A percentile compares a stretch with the other conserved stretches of the same genome.
phyloP scores from a whole-genome alignment of 176 grass and related monocot species.

The Thinopyrum elongatum region DNA sequence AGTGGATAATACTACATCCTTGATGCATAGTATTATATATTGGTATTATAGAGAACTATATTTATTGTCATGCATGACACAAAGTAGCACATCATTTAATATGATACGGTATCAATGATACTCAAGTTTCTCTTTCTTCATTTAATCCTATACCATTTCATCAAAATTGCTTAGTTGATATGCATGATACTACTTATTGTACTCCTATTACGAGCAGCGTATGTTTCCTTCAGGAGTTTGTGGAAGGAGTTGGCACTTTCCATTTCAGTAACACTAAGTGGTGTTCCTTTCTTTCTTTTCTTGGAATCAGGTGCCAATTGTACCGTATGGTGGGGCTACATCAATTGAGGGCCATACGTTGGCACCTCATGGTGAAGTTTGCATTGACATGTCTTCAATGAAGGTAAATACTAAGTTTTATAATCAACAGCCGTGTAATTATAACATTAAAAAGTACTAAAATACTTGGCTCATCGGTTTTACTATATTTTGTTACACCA shows the following conservation, averaged over 20 bases:
- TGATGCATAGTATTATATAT: too few species aligned
- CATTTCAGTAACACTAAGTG: background rate
- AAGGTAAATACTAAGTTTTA: constrained; percentile 50
- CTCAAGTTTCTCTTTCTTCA: too few species aligned
- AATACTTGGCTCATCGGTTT: background rate
- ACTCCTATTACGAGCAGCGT: too few species aligned
- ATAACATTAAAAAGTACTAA: background rate
- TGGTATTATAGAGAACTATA: too few species aligned
- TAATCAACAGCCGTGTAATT: background rate
- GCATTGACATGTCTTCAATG: constrained; percentile 86
- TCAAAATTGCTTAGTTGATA: too few species aligned
- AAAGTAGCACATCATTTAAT: too few species aligned
- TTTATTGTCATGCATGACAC: too few species aligned
- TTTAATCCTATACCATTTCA: too few species aligned
- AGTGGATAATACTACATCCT: too few species aligned
- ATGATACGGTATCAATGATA: too few species aligned
- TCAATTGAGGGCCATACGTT: constrained; percentile 97
- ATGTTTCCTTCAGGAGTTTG: background rate
- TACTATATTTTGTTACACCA: background rate
- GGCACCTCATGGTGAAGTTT: constrained; percentile 89
- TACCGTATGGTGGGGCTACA: constrained; percentile 98
- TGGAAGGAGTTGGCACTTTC: background rate
- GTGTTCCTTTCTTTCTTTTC: background rate
- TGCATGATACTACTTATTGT: too few species aligned
- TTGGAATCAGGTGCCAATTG: constrained; percentile 70